These are phyloP conservation scores for Lyophyllum shimeji DNA, from an alignment of 768 basidiomycete species.

Conservation along the genomic window DNA sequence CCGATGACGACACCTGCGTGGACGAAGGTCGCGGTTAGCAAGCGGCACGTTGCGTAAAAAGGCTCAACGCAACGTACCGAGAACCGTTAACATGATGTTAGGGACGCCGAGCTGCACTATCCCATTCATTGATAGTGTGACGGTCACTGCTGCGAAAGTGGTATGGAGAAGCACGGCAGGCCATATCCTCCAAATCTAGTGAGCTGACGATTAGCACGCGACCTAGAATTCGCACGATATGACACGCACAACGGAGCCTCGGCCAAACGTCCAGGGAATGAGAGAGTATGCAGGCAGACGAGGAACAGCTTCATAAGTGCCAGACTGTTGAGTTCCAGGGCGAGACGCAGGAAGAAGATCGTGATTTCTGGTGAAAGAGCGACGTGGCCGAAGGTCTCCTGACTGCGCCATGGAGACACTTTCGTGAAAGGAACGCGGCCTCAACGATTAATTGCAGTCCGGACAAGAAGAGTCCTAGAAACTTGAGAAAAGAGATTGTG, in stretches of 20 bases:
- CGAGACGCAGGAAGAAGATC: constrained; percentile 25
- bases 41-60: background rate
- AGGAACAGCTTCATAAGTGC: constrained; percentile 2
- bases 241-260: constrained; percentile 39
- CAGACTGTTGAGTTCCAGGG: background rate
- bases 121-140: constrained; percentile 39
- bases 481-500: background rate
- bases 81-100: constrained; percentile 58
- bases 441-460: background rate
- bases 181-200: constrained; percentile 63
- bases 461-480: background rate
- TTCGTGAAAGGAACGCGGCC: background rate
- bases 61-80: constrained; percentile 44
- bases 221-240: background rate
- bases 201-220: background rate
- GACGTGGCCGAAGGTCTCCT: background rate
- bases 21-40: too few relatives aligned
- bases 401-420: background rate
- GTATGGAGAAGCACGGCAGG: constrained; percentile 66
- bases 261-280: constrained; percentile 40
- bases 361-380: constrained; percentile 24
- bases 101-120: constrained; percentile 46
- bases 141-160: constrained; percentile 51
- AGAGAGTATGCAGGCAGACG: constrained; percentile 11
- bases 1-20: constrained; percentile 49